Percentiles rank a stretch among this genome's conserved stretches.
Evolutionary conservation across 2,329 filamentous ascomycete species (phyloP).

Genomic region (Ophiostoma novo-ulmi): DNA sequence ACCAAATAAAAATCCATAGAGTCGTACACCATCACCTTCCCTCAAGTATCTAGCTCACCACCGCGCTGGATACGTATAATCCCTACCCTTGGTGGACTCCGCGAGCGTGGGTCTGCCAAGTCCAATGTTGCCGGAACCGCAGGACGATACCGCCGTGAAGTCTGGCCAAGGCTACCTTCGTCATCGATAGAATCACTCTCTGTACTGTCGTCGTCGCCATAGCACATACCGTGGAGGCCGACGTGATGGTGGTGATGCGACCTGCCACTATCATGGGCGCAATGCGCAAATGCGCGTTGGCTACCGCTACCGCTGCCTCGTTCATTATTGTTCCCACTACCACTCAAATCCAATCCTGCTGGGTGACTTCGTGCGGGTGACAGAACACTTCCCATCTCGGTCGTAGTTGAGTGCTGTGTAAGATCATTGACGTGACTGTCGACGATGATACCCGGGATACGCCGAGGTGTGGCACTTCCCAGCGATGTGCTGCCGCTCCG

Average conservation of each 20-base stretch:
- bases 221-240: not conserved
- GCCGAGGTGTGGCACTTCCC: not conserved
- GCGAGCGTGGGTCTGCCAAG: not conserved
- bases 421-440: not conserved
- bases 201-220: constrained; percentile 17
- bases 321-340: not conserved
- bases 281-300: constrained; percentile 1
- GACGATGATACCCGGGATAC: constrained; percentile 1
- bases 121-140: not conserved
- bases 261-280: not conserved
- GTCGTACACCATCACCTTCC: not conserved
- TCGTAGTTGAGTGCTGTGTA: not conserved
- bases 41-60: constrained; percentile 23
- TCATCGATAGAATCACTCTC: constrained; percentile 17
- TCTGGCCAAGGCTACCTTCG: not conserved
- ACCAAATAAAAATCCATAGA: not conserved
- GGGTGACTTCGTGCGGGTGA: not conserved
- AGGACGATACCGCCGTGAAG: not conserved
- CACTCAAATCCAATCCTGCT: not conserved
- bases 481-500: not conserved
- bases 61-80: constrained; percentile 28
- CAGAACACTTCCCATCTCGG: not conserved
- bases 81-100: constrained; percentile 16
- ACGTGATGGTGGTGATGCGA: constrained; percentile 1
- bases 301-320: constrained; percentile 3